Evolutionary conservation across 23 red algal species (phyloP).

Genomic region (Chondrus crispus): DNA sequence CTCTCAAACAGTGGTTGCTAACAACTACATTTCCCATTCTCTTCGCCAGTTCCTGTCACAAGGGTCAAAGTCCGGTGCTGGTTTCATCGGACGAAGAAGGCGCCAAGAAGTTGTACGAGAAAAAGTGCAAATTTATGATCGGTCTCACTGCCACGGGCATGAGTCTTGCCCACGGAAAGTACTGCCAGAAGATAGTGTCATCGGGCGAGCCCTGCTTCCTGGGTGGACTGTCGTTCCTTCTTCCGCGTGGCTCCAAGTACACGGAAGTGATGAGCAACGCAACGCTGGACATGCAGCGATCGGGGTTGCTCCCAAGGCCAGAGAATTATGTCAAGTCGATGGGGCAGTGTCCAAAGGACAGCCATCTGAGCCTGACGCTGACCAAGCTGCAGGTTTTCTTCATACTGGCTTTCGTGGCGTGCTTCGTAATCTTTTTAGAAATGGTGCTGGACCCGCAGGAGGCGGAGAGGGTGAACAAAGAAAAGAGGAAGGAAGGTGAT

Average conservation of each 20-base stretch:
- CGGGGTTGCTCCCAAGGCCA: neutral
- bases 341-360: neutral
- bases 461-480: too few relatives aligned
- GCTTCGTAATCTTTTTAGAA: neutral
- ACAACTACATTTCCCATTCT: too few relatives aligned
- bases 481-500: too few relatives aligned
- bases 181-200: neutral
- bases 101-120: neutral
- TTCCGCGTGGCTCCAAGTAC: neutral
- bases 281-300: neutral
- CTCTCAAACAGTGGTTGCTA: too few relatives aligned
- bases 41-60: neutral
- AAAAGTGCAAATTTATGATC: neutral
- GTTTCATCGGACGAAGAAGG: neutral
- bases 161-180: neutral
- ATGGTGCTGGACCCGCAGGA: slow-evolving; percentile 4
- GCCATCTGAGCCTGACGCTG: neutral
- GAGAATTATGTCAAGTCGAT: neutral
- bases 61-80: neutral
- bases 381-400: slow-evolving; percentile 31
- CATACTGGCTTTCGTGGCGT: neutral
- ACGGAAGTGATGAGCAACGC: neutral
- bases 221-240: neutral
- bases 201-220: neutral
- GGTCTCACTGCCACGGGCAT: neutral